Conservation (phyloP, 1,139 yeast species). For the Chernovozyma sophiae-reginae region DNA sequence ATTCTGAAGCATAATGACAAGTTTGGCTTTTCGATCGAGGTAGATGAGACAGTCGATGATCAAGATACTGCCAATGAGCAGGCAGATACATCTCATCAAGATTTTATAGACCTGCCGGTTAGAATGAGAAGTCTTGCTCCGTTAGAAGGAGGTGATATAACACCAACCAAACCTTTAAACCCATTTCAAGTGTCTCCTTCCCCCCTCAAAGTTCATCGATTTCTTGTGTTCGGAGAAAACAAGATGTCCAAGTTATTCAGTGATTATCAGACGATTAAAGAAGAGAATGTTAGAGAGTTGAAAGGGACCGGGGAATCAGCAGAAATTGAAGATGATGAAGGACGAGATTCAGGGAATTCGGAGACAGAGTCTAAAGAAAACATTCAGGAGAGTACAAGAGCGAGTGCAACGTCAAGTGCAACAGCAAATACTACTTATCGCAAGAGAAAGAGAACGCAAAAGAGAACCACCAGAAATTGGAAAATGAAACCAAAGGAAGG, state of each 20-base stretch:
- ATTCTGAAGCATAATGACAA: constrained; percentile 22
- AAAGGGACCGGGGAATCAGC: not conserved
- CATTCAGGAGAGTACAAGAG: no score
- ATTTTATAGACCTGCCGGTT: no score
- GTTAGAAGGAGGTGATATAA: constrained; percentile 8
- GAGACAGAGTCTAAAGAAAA: not conserved
- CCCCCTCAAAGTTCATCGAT: constrained; percentile 38
- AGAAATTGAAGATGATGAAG: not conserved
- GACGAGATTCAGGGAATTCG: not conserved
- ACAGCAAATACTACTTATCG: constrained; percentile 6
- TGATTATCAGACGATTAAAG: constrained; percentile 26
- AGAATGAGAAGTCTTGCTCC: no score
- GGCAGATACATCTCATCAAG: no score
- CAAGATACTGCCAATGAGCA: no score
- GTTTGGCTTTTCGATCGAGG: constrained; percentile 18
- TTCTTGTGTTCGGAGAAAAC: constrained; percentile 24
- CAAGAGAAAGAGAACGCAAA: constrained; percentile 46
- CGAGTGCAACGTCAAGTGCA: not conserved
- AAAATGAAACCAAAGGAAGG: constrained; percentile 45
- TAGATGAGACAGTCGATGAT: no score
- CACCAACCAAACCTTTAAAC: constrained; percentile 10
- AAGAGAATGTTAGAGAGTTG: not conserved
- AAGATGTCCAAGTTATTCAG: constrained; percentile 35
- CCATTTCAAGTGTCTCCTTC: constrained; percentile 44
- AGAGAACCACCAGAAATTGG: constrained; percentile 61